These are phyloP conservation scores for Populus simonii DNA, from an alignment of 345 rosid genomes.

Conservation along the genomic window DNA sequence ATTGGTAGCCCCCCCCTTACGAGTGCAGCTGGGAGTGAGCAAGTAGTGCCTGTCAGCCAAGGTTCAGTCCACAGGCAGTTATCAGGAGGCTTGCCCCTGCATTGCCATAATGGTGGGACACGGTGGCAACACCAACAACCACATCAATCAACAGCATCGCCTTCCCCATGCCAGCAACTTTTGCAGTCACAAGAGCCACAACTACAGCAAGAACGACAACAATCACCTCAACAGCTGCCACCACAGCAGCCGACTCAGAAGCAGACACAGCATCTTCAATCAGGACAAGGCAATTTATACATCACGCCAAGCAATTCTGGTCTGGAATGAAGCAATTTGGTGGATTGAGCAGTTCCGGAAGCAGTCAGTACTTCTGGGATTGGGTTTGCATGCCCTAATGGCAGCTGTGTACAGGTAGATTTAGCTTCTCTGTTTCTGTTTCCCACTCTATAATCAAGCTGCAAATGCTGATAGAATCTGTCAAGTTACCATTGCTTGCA, in stretches of 20 bases:
- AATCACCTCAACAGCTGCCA: constrained; percentile 31
- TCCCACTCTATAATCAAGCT: not conserved
- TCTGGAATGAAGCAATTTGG: constrained; percentile 52
- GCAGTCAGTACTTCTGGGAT: constrained; percentile 47
- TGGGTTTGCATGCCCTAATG: constrained; percentile 51
- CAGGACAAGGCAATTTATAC: constrained; percentile 56
- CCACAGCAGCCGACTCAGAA: constrained; percentile 50
- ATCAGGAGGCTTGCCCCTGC: constrained; percentile 54
- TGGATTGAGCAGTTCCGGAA: constrained; percentile 43
- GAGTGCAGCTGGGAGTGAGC: constrained; percentile 51
- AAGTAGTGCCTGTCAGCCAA: constrained; percentile 44
- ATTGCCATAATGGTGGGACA: constrained; percentile 38
- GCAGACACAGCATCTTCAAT: constrained; percentile 57
- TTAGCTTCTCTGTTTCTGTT: not conserved
- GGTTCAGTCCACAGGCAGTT: constrained; percentile 56
- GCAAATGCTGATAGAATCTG: not conserved
- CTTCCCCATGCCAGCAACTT: constrained; percentile 42
- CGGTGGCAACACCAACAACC: constrained; percentile 52
- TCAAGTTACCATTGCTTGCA: not conserved
- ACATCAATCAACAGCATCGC: constrained; percentile 41
- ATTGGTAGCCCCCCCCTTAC: constrained; percentile 43
- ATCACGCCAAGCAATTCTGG: constrained; percentile 57
- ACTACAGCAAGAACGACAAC: constrained; percentile 30
- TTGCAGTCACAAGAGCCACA: constrained; percentile 52
- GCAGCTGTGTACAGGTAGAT: constrained; percentile 77